Percentiles rank a stretch among this genome's conserved stretches.
These are phyloP conservation scores for Theileria parva DNA, from an alignment of 169 alveolate genomes.

Conservation along the genomic window DNA sequence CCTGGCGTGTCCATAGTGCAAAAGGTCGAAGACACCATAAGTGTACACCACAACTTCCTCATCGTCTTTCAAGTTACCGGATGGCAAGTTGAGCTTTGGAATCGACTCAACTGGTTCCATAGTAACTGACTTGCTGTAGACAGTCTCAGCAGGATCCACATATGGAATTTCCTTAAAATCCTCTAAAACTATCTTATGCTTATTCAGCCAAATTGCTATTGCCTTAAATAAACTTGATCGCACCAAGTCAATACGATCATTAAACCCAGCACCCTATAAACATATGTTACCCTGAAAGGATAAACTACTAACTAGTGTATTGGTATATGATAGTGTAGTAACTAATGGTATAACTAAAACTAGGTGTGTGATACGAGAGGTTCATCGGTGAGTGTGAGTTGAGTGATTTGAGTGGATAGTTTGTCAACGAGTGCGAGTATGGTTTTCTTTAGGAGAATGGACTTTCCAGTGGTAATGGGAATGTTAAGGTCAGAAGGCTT, in stretches of 20 bases:
- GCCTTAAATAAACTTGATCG: conserved; percentile 60
- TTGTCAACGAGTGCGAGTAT: conserved; percentile 85
- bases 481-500: conserved; percentile 91
- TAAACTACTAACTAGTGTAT: too few species aligned
- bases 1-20: conserved; percentile 95
- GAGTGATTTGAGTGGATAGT: conserved; percentile 81
- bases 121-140: conserved; percentile 9
- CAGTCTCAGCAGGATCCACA: conserved; percentile 22
- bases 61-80: neutral
- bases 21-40: conserved; percentile 94
- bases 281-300: neutral
- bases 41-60: conserved; percentile 64
- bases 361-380: conserved; percentile 36
- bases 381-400: conserved; percentile 84
- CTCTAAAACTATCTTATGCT: conserved; percentile 25
- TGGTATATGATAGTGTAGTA: neutral
- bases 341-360: neutral
- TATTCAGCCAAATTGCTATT: conserved; percentile 64
- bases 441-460: conserved; percentile 85
- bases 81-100: neutral
- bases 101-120: neutral
- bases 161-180: conserved; percentile 14
- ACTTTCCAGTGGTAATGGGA: conserved; percentile 86
- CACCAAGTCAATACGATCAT: conserved; percentile 69
- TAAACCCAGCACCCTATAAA: conserved; percentile 69